phyloP scores from a whole-genome alignment of 108 stramenopile species.

The Nitzschia palea region DNA sequence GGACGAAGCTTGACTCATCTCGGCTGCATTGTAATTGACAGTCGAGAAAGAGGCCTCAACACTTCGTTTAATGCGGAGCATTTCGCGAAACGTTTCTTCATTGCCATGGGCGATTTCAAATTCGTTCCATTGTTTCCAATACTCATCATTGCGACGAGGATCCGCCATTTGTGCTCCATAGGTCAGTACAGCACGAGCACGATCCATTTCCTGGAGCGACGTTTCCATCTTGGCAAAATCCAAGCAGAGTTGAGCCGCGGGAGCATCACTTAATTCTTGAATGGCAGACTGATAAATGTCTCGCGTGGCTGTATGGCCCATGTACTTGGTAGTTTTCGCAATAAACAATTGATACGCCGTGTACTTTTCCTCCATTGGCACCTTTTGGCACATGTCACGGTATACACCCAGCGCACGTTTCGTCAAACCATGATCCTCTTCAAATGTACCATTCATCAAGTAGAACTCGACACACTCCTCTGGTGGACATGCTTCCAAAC shows the following conservation, averaged over 20 bases:
- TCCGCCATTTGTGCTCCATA: conserved; percentile 97
- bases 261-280: conserved; percentile 75
- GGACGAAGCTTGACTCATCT: conserved; percentile 55
- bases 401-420: conserved; percentile 91
- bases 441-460: conserved; percentile 90
- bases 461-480: conserved; percentile 89
- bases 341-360: conserved; percentile 90
- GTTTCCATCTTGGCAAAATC: conserved; percentile 94
- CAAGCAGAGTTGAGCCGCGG: conserved; percentile 83
- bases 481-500: conserved; percentile 80
- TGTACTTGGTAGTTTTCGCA: conserved; percentile 85
- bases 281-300: conserved; percentile 94
- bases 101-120: conserved; percentile 98
- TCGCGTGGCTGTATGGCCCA: conserved; percentile 89
- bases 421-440: conserved; percentile 93
- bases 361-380: conserved; percentile 79
- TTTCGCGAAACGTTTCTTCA: conserved; percentile 97
- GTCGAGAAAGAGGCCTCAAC: conserved; percentile 92
- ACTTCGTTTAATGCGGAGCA: conserved; percentile 92
- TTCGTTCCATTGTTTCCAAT: conserved; percentile 96
- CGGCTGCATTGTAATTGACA: conserved; percentile 92
- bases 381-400: conserved; percentile 83
- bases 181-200: conserved; percentile 86
- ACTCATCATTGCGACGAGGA: conserved; percentile 82
- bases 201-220: conserved; percentile 91